Evolutionary conservation across 2,329 filamentous ascomycete genomes (phyloP).

Genomic region (Microdochium trichocladiopsis): DNA sequence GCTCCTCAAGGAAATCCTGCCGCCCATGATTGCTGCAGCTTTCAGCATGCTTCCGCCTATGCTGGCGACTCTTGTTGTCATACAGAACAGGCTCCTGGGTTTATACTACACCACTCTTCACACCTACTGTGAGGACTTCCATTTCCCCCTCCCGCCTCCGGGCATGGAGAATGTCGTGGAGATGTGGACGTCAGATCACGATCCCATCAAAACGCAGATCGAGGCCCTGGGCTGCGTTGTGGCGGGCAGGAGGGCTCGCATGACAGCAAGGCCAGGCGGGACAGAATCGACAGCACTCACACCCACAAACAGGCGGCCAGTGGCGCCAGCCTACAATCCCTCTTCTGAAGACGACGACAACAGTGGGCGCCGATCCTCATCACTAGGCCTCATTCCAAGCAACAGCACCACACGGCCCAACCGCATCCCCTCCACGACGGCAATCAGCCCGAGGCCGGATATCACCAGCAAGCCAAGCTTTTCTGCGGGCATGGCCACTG

Average conservation of each 20-base stretch:
- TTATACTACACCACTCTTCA: slow-evolving; percentile 73
- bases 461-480: slow-evolving; percentile 22
- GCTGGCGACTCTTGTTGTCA: slow-evolving; percentile 61
- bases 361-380: slow-evolving; percentile 10
- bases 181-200: slow-evolving; percentile 57
- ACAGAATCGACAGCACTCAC: slow-evolving; percentile 7
- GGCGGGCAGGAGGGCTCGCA: slow-evolving; percentile 57
- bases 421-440: slow-evolving; percentile 26
- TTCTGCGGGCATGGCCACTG: slow-evolving; percentile 21
- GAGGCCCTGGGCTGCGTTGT: slow-evolving; percentile 60
- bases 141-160: slow-evolving; percentile 65
- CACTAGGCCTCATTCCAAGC: slow-evolving; percentile 33
- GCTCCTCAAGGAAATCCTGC: slow-evolving; percentile 63
- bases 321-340: neutral
- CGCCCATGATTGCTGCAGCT: slow-evolving; percentile 61
- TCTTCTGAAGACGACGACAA: neutral
- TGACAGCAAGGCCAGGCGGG: slow-evolving; percentile 28
- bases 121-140: slow-evolving; percentile 61
- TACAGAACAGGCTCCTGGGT: slow-evolving; percentile 71
- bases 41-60: slow-evolving; percentile 71
- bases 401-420: slow-evolving; percentile 18
- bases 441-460: slow-evolving; percentile 21
- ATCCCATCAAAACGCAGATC: slow-evolving; percentile 55
- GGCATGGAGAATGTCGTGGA: slow-evolving; percentile 65
- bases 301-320: neutral